Conservation (phyloP, 75 land plant genomes). For the Larix kaempferi region DNA sequence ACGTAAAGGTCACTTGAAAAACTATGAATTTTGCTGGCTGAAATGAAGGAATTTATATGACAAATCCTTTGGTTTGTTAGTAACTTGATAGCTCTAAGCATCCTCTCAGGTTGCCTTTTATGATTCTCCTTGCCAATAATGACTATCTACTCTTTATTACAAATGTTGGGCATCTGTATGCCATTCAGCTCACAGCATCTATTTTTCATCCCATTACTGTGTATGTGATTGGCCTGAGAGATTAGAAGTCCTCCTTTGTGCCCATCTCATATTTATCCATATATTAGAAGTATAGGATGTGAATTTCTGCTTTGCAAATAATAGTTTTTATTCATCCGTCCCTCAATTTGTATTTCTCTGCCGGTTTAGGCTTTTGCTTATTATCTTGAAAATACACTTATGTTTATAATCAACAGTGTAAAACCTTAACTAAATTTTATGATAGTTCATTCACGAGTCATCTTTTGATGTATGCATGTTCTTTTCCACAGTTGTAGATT, state of each 20-base stretch:
- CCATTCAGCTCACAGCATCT: not conserved
- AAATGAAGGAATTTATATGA: not conserved
- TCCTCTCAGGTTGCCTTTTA: not conserved
- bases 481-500: conserved; percentile 81
- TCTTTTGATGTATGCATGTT: not conserved
- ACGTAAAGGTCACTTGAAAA: not conserved
- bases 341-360: not conserved
- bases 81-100: not conserved
- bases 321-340: not conserved
- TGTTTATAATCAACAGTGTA: not conserved
- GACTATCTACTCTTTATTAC: not conserved
- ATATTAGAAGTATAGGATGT: not conserved
- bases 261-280: too few relatives aligned
- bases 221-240: not conserved
- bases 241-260: not conserved
- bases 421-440: not conserved
- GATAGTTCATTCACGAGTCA: not conserved
- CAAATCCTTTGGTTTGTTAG: not conserved
- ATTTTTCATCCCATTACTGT: not conserved
- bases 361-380: not conserved
- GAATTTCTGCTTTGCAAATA: conserved; percentile 1
- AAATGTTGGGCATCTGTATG: not conserved
- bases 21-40: not conserved
- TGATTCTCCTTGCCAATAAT: not conserved
- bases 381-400: not conserved